Evolutionary conservation across 2,329 filamentous ascomycete genomes (phyloP), one percentile per base, ranked within the genome.

Genomic region (Fusarium palustre): DNA sequence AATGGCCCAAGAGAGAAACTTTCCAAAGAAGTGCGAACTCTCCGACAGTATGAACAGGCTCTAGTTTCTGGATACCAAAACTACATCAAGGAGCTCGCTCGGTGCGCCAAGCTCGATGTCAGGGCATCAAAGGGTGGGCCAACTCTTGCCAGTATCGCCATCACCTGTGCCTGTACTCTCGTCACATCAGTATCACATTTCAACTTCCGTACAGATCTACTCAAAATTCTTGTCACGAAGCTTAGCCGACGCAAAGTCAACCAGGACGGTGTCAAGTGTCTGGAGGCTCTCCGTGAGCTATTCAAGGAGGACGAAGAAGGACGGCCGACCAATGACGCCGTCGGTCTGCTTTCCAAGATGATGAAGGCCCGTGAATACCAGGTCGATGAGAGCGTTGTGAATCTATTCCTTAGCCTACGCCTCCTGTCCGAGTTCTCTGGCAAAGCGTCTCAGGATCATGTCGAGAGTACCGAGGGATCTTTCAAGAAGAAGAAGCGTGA

Each of bases 241-340:
- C 84, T 99, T 36, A 94, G 92, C 75, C 87, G 85, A 59, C 88
- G 89, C 71, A 87, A 86, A 55, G 81, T 92, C 2, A 92, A 97
- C 76, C 85, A 85, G 4, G 91, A 97, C 66, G 96, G 93, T 70
- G 79, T 87, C 67, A 94, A 92, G 78, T 97, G 93, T 72, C 85
- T 91, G 13, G 85, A 91, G 66, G 90, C 94, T 0, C 79, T 99
- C 41, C 92, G 97, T 79, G 91, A 88, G 5, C 82, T 98, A 2
- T 97, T 98, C 76, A 84, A 84, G 22, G 90, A 94, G 15, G 96
- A 99, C 67, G 93, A 97, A 49, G 95, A 98, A 75, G 96, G 96
- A 18, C 89, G 92, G 20, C 90, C 94, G 1, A 93, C 94, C 1
- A 86, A 97, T 72, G 96, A 99, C 77, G 92, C 93, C 0, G 92